Conservation (phyloP, 2,329 filamentous ascomycete genomes). For the Microdochium nivale region DNA sequence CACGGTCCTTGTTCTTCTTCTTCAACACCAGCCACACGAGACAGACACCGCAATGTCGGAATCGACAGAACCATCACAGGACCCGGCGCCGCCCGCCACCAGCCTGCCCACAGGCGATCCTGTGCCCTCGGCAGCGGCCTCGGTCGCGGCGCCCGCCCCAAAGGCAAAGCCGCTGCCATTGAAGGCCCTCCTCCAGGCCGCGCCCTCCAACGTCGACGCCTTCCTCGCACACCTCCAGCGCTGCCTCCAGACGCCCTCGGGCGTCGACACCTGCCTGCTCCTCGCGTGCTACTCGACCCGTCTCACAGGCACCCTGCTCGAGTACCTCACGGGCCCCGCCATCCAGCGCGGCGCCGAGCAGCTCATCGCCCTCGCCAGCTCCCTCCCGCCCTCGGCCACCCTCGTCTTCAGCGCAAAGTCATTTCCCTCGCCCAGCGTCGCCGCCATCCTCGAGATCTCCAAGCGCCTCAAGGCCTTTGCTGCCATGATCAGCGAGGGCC, state of each 20-base stretch:
- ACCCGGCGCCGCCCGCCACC: slow-evolving; percentile 12
- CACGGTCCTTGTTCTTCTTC: not conserved
- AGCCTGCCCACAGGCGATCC: slow-evolving; percentile 28
- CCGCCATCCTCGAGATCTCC: slow-evolving; percentile 38
- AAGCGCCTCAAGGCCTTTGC: slow-evolving; percentile 51
- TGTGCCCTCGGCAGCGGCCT: slow-evolving; percentile 16
- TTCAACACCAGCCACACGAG: not conserved
- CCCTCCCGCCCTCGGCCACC: slow-evolving; percentile 41
- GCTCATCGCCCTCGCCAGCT: slow-evolving; percentile 42
- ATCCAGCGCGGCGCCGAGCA: slow-evolving; percentile 42
- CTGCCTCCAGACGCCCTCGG: slow-evolving; percentile 58
- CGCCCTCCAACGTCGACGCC: slow-evolving; percentile 36
- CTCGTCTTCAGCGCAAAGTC: slow-evolving; percentile 30
- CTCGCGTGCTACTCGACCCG: slow-evolving; percentile 61
- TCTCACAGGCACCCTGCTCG: slow-evolving; percentile 41
- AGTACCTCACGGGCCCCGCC: slow-evolving; percentile 45
- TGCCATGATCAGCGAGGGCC: slow-evolving; percentile 58
- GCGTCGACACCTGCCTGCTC: slow-evolving; percentile 62
- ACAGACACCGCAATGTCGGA: not conserved
- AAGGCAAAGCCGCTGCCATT: slow-evolving; percentile 15
- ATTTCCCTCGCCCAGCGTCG: slow-evolving; percentile 27
- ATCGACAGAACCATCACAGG: not conserved
- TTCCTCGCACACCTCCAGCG: slow-evolving; percentile 49
- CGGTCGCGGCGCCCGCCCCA: slow-evolving; percentile 11
- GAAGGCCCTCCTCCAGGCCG: slow-evolving; percentile 20